Percentiles rank a stretch among this genome's conserved stretches.
Conservation (phyloP, 2,329 filamentous ascomycete genomes). For the Penicillium hesseltinei region DNA sequence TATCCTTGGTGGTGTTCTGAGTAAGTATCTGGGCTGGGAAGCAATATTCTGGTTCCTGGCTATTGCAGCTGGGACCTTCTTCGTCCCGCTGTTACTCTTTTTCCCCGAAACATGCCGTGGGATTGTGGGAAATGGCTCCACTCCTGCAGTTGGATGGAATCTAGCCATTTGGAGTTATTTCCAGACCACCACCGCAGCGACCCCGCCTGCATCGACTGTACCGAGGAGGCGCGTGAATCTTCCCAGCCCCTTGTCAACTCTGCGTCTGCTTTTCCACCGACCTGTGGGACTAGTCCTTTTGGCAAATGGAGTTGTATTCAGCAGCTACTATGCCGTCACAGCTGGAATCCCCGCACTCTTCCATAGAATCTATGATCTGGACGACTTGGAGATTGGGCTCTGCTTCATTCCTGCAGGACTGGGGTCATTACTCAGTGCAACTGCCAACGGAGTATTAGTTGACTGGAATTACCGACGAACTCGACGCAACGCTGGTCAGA, state of each 20-base stretch:
- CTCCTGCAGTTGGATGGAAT: constrained; percentile 30
- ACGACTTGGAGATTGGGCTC: constrained; percentile 44
- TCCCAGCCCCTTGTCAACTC: constrained; percentile 34
- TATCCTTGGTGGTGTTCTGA: constrained; percentile 51
- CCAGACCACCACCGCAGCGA: not conserved
- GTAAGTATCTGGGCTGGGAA: constrained; percentile 51
- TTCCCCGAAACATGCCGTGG: constrained; percentile 40
- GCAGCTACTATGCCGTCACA: constrained; percentile 46
- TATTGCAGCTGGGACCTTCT: constrained; percentile 38
- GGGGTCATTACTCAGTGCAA: constrained; percentile 26
- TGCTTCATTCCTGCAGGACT: constrained; percentile 32
- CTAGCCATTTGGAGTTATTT: constrained; percentile 22
- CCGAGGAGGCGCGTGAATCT: not conserved
- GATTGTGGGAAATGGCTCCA: constrained; percentile 36
- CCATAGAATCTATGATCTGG: constrained; percentile 42
- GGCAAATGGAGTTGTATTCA: constrained; percentile 43
- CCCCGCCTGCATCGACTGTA: not conserved
- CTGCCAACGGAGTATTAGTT: constrained; percentile 36
- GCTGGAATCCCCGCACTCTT: constrained; percentile 47
- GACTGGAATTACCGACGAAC: constrained; percentile 71
- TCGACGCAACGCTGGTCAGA: constrained; percentile 48
- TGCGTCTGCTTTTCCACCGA: constrained; percentile 34
- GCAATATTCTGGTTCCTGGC: constrained; percentile 56
- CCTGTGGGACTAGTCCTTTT: constrained; percentile 34
- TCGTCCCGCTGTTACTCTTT: constrained; percentile 23